phyloP scores from a whole-genome alignment of 441 rosid genomes.

The Brassica hybrid region DNA sequence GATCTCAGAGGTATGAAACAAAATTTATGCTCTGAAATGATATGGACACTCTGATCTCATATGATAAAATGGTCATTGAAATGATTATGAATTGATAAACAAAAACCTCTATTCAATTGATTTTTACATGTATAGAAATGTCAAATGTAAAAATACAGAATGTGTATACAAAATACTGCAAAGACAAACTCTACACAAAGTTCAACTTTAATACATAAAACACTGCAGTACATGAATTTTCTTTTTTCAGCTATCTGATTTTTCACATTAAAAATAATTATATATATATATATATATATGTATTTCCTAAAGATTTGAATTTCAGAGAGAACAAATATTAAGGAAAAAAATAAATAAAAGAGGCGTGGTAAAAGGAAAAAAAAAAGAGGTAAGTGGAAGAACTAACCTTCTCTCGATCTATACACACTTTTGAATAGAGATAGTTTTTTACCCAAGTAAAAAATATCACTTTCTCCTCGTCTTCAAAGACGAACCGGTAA shows the following conservation, averaged over 20 bases:
- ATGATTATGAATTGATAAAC: neutral
- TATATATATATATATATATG: neutral
- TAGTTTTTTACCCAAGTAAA: constrained; percentile 8
- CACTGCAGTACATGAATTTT: constrained; percentile 6
- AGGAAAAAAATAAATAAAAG: constrained; percentile 1
- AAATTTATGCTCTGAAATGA: constrained; percentile 16
- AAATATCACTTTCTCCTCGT: constrained; percentile 4
- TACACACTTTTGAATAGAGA: constrained; percentile 40
- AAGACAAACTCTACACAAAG: constrained; percentile 5
- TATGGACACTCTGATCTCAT: constrained; percentile 31
- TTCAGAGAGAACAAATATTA: constrained; percentile 22
- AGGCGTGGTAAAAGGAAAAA: neutral
- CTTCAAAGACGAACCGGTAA: constrained; percentile 74
- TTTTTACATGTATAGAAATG: constrained; percentile 2
- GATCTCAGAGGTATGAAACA: neutral
- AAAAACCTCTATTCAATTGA: neutral
- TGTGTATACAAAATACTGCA: neutral
- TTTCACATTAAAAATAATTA: neutral
- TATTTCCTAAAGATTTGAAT: constrained; percentile 33
- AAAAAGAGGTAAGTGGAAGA: constrained; percentile 13
- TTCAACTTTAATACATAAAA: neutral
- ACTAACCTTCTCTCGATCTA: constrained; percentile 39
- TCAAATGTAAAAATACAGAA: neutral
- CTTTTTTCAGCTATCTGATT: neutral
- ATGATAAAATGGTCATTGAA: constrained; percentile 1